Conservation (phyloP, 805 yeast genomes). For the Pichia kluyveri region DNA sequence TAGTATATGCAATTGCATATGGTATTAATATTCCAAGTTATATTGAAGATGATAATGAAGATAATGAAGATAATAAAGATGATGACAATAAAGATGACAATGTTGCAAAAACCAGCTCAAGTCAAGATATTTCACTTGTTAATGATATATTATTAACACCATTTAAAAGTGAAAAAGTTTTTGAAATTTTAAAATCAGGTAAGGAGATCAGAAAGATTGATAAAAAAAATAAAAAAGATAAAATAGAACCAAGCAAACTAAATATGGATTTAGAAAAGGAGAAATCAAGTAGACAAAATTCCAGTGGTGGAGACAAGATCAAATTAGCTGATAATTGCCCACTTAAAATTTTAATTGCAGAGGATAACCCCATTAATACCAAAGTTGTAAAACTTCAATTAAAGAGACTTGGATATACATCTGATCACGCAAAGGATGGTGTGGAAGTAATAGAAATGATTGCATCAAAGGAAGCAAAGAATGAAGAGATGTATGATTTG, state of each 20-base stretch:
- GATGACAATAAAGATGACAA: not conserved
- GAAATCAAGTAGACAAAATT: not conserved
- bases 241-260: not conserved
- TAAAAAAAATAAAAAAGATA: not conserved
- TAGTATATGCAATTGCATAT: conserved; percentile 2
- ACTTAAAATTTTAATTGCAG: conserved; percentile 42
- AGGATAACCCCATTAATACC: conserved; percentile 43
- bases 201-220: not conserved
- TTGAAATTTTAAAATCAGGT: conserved; percentile 9
- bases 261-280: not conserved
- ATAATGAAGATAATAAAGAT: not conserved
- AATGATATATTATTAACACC: conserved; percentile 13
- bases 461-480: conserved; percentile 15
- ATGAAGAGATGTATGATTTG: conserved; percentile 35
- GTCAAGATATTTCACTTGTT: not conserved
- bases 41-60: not conserved
- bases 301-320: too few relatives aligned
- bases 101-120: not conserved
- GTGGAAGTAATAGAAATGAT: conserved; percentile 33
- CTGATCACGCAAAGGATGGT: conserved; percentile 46
- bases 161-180: conserved; percentile 11
- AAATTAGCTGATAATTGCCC: conserved; percentile 27
- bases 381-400: conserved; percentile 42
- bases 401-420: conserved; percentile 39
- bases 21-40: conserved; percentile 3